Evolutionary conservation across 768 basidiomycete species (phyloP), one percentile per base, ranked within the genome.

Genomic region (Pleurotus citrinopileatus): DNA sequence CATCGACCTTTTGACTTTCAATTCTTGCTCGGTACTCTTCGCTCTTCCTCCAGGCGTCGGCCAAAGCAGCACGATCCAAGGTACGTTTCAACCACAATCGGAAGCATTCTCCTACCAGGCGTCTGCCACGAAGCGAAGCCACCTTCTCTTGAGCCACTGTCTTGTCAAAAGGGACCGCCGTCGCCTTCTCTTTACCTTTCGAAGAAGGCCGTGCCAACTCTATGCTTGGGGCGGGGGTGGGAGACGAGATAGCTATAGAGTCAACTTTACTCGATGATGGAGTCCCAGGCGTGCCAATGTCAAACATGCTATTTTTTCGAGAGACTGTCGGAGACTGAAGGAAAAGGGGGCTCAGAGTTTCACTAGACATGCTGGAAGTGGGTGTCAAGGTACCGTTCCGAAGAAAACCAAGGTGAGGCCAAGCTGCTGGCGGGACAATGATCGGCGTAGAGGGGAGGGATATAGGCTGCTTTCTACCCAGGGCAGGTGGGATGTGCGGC

Each of bases 21-120:
- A 83, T 62, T 60, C 80, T 86, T 55, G 77, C 69, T 40, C 79
- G 78, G 64, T 90, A 90, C 3, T 72, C 73, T 23, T 86, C 79
- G 53, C 85, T 82, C 42, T 80, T 79, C 53, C 67, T 69, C 55
- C 80, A 79, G 0, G 88, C 88, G 46, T 87, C 83, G 3, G 75
- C 61, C 78, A 82, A 89, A n/a, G 74, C 79, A 32, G 68, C 74
- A 50, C 73, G 71, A 28, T 79, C 78, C 1, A 67, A 67, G 7
- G 75, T 58, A 42, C 72, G 72, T 57, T 75, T 65, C 59, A 73
- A 62, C 85, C 85, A 87, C 32, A 56, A 63, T 40, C 61, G 60
- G 55, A 82, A 80, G 29, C 60, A 68, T 29, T 65, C 60, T 57
- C 71, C 77, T 29, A 84, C 73, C 25, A 75, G 52, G 20, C 61